Conservation (phyloP, 2,329 filamentous ascomycete genomes). For the Sporothrix variecibatus region DNA sequence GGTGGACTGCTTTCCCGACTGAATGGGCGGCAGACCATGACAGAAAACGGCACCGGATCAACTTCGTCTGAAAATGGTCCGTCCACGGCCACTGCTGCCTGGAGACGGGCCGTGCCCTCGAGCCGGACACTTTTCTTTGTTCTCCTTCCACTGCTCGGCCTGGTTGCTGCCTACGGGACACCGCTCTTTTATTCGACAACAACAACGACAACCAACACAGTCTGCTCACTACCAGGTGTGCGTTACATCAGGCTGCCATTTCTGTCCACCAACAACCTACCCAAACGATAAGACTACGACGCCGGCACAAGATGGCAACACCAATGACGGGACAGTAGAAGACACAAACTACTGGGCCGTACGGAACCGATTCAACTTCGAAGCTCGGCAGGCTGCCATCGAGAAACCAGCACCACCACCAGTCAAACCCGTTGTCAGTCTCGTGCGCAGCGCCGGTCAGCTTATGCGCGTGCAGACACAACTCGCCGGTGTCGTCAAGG, state of each 20-base stretch:
- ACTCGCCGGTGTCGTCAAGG: constrained; percentile 69
- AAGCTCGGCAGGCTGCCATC: constrained; percentile 26
- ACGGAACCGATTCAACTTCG: not conserved
- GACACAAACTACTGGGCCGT: constrained; percentile 3
- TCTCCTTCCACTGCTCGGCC: constrained; percentile 1
- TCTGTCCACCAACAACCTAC: not conserved
- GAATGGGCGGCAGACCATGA: not conserved
- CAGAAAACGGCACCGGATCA: not conserved
- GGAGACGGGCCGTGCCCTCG: constrained; percentile 4
- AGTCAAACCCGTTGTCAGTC: not conserved
- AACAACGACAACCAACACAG: too few relatives aligned
- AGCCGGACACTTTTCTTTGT: not conserved
- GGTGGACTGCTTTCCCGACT: not conserved
- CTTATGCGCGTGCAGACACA: constrained; percentile 73
- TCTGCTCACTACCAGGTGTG: not conserved
- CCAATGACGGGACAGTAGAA: not conserved
- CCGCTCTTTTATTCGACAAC: not conserved
- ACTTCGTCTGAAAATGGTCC: not conserved
- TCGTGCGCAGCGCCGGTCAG: constrained; percentile 27
- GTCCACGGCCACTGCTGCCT: constrained; percentile 2
- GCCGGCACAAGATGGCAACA: not conserved
- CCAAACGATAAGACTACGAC: not conserved
- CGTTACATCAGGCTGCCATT: not conserved
- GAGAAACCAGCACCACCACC: constrained; percentile 28
- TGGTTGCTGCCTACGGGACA: constrained; percentile 16